phyloP scores from a whole-genome alignment of 352 stramenopile genomes.

The Phytophthora brassicae region DNA sequence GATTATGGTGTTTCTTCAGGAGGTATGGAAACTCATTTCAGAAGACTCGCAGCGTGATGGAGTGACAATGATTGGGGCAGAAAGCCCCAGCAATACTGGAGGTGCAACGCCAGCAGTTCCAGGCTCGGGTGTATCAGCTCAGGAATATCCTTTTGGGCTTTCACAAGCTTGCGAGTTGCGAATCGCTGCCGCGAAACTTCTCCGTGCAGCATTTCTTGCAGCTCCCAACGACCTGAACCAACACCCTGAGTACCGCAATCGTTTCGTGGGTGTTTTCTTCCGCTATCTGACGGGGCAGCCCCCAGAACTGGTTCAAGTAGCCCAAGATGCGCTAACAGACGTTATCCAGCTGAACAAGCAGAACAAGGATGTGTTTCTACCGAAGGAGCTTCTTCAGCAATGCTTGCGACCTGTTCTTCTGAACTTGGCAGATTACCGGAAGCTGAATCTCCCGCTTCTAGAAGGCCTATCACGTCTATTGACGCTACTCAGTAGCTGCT shows the following conservation, averaged over 20 bases:
- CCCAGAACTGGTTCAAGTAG: slow-evolving; percentile 77
- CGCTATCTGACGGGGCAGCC: slow-evolving; percentile 87
- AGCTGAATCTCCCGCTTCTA: slow-evolving; percentile 95
- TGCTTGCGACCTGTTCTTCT: slow-evolving; percentile 95
- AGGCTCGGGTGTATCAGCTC: slow-evolving; percentile 52
- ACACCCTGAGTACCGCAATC: slow-evolving; percentile 83
- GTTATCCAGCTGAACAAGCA: slow-evolving; percentile 87
- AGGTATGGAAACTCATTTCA: slow-evolving; percentile 85
- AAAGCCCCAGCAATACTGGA: slow-evolving; percentile 28
- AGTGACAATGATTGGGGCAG: slow-evolving; percentile 28
- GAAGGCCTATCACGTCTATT: slow-evolving; percentile 93
- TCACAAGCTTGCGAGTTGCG: slow-evolving; percentile 81
- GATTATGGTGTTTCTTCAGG: slow-evolving; percentile 81
- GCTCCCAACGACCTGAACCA: slow-evolving; percentile 83
- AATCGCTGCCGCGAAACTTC: slow-evolving; percentile 86
- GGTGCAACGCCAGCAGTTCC: slow-evolving; percentile 29
- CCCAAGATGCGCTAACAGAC: slow-evolving; percentile 79
- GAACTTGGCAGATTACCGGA: slow-evolving; percentile 96
- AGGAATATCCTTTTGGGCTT: slow-evolving; percentile 88
- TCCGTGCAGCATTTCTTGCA: slow-evolving; percentile 84
- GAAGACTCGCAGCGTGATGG: slow-evolving; percentile 53
- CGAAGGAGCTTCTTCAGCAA: slow-evolving; percentile 96
- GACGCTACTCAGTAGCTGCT: slow-evolving; percentile 94
- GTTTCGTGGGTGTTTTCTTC: slow-evolving; percentile 90
- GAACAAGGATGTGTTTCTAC: slow-evolving; percentile 86